A percentile compares a stretch with the other conserved stretches of the same genome.
Conservation (phyloP, 805 yeast species). For the Yamadazyma endophytica region DNA sequence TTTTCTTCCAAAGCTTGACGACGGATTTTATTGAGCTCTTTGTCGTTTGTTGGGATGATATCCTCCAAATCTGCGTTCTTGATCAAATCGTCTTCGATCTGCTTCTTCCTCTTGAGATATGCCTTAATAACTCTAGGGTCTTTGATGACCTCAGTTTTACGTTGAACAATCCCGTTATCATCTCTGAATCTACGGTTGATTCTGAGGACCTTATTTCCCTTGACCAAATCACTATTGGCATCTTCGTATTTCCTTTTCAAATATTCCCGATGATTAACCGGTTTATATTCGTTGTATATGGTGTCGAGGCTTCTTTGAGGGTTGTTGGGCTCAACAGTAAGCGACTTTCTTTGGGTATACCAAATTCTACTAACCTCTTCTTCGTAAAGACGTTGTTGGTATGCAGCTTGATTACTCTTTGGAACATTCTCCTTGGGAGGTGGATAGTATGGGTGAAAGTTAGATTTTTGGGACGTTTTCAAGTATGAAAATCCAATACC, state of each 20-base stretch:
- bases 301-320: conserved; percentile 32
- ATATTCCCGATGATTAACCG: conserved; percentile 27
- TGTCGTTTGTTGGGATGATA: conserved; percentile 74
- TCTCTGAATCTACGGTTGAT: conserved; percentile 81
- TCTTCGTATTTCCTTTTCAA: conserved; percentile 32
- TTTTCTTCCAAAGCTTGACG: conserved; percentile 77
- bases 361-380: conserved; percentile 86
- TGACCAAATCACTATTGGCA: conserved; percentile 29
- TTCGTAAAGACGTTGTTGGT: conserved; percentile 87
- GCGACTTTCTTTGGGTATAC: conserved; percentile 72
- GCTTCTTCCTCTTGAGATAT: conserved; percentile 68
- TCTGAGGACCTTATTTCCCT: conserved; percentile 25
- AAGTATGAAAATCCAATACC: conserved; percentile 87
- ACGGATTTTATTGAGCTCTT: conserved; percentile 74
- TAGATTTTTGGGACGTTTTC: conserved; percentile 93
- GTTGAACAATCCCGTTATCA: conserved; percentile 78
- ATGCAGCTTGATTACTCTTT: conserved; percentile 37
- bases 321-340: conserved; percentile 34
- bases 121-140: conserved; percentile 88
- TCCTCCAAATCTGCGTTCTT: conserved; percentile 67
- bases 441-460: conserved; percentile 50
- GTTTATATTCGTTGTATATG: conserved; percentile 35
- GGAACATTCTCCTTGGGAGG: conserved; percentile 34
- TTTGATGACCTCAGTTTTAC: conserved; percentile 70
- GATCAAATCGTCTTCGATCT: conserved; percentile 50